phyloP scores from a whole-genome alignment of 345 rosid species.

The Erysimum cheiranthoides region DNA sequence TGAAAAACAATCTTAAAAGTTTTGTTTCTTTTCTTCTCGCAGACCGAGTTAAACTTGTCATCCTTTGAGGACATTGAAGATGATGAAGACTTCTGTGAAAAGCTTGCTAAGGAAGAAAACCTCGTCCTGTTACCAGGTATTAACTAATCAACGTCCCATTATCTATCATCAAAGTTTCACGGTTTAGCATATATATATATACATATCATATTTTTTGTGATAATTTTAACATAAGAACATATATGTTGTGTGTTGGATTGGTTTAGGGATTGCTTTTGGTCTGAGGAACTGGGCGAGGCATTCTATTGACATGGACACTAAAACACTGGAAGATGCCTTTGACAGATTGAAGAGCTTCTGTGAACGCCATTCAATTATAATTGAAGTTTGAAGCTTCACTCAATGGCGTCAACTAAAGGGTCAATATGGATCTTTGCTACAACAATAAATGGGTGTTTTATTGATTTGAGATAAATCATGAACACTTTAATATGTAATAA shows the following conservation, averaged over 20 bases:
- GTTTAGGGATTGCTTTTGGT: slow-evolving; percentile 64
- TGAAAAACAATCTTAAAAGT: neutral
- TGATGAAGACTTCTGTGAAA: slow-evolving; percentile 26
- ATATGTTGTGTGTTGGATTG: slow-evolving; percentile 10
- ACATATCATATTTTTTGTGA: neutral
- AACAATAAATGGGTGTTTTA: slow-evolving; percentile 19
- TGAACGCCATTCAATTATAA: neutral
- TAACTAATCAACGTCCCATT: neutral
- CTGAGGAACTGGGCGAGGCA: slow-evolving; percentile 36
- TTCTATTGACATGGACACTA: slow-evolving; percentile 39
- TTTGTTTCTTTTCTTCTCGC: neutral
- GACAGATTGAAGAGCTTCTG: slow-evolving; percentile 37
- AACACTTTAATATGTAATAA: neutral
- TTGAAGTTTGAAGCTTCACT: neutral
- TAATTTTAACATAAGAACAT: neutral
- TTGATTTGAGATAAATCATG: slow-evolving; percentile 11
- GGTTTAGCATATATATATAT: neutral
- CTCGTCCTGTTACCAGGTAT: slow-evolving; percentile 42
- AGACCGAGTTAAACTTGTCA: neutral
- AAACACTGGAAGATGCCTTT: slow-evolving; percentile 32
- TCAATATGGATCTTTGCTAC: neutral
- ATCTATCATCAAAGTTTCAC: neutral
- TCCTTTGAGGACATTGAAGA: slow-evolving; percentile 18
- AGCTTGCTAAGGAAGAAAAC: slow-evolving; percentile 39
- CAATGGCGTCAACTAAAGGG: slow-evolving; percentile 26